Percentiles rank a stretch among this genome's conserved stretches.
These are phyloP conservation scores for Rhynchosporium agropyri DNA, from an alignment of 2,329 filamentous ascomycete genomes.

Conservation along the genomic window DNA sequence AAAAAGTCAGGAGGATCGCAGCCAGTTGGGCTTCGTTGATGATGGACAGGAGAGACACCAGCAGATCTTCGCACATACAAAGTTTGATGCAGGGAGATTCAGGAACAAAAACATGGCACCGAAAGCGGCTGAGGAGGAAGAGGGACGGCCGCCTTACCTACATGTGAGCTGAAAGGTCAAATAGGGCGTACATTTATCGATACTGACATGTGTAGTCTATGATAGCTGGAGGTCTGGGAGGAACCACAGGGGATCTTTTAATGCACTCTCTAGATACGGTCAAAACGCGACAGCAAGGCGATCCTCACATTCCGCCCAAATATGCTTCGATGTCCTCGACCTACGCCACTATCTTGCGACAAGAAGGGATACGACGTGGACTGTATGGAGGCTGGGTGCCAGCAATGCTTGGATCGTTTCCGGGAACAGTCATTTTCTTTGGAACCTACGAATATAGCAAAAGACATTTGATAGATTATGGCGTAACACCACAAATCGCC, in stretches of 20 bases:
- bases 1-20: constrained; percentile 32
- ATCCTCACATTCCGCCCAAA: constrained; percentile 88
- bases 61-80: constrained; percentile 41
- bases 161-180: constrained; percentile 53
- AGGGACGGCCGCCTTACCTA: constrained; percentile 62
- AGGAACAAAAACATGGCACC: constrained; percentile 38
- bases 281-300: constrained; percentile 96
- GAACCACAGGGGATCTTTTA: constrained; percentile 90
- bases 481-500: constrained; percentile 78
- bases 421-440: constrained; percentile 93
- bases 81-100: constrained; percentile 34
- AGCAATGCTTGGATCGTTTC: constrained; percentile 88
- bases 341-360: constrained; percentile 89
- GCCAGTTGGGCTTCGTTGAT: constrained; percentile 42
- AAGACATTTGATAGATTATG: constrained; percentile 80
- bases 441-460: constrained; percentile 97
- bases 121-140: constrained; percentile 49
- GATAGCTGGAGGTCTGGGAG: constrained; percentile 91
- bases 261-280: constrained; percentile 99
- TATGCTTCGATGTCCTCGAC: constrained; percentile 89
- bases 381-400: constrained; percentile 93
- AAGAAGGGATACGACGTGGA: constrained; percentile 84
- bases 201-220: constrained; percentile 66
- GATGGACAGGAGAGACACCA: constrained; percentile 43
- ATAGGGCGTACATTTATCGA: constrained; percentile 18